Percentiles rank a stretch among this genome's conserved stretches.
Evolutionary conservation across 805 yeast species (phyloP).

Genomic region (Candida chilensis): DNA sequence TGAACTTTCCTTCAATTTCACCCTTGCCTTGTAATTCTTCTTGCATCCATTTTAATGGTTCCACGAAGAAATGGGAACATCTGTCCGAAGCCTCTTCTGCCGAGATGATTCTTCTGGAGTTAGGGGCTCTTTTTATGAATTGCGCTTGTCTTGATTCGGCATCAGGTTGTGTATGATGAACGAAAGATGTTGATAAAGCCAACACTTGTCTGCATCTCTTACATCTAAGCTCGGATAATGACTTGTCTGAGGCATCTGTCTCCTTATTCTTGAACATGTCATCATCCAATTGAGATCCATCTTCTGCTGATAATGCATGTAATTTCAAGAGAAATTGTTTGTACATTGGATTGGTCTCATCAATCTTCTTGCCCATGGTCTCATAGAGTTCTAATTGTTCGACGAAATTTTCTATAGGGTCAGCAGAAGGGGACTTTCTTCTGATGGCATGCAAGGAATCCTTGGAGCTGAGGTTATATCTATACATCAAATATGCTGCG

Average conservation of each 20-base stretch:
- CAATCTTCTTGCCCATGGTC: constrained; percentile 9
- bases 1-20: constrained; percentile 77
- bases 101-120: constrained; percentile 51
- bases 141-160: constrained; percentile 55
- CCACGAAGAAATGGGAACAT: constrained; percentile 83
- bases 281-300: constrained; percentile 8
- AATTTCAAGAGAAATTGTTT: constrained; percentile 29
- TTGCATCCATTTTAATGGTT: constrained; percentile 92
- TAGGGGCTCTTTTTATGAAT: constrained; percentile 56
- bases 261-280: too few relatives aligned
- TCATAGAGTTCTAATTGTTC: constrained; percentile 64
- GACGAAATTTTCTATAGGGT: constrained; percentile 69
- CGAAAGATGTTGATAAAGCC: constrained; percentile 54
- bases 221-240: constrained; percentile 56
- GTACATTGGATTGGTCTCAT: constrained; percentile 19
- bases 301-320: constrained; percentile 13
- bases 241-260: not conserved
- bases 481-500: constrained; percentile 40
- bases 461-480: constrained; percentile 42
- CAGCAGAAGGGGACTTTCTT: constrained; percentile 47
- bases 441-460: constrained; percentile 73
- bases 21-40: constrained; percentile 57
- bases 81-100: constrained; percentile 43
- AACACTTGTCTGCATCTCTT: constrained; percentile 70
- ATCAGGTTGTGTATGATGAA: constrained; percentile 60